Percentiles rank a stretch among this genome's conserved stretches.
These are phyloP conservation scores for Claviceps quebecensis DNA, from an alignment of 2,329 filamentous ascomycete genomes.

Conservation along the genomic window DNA sequence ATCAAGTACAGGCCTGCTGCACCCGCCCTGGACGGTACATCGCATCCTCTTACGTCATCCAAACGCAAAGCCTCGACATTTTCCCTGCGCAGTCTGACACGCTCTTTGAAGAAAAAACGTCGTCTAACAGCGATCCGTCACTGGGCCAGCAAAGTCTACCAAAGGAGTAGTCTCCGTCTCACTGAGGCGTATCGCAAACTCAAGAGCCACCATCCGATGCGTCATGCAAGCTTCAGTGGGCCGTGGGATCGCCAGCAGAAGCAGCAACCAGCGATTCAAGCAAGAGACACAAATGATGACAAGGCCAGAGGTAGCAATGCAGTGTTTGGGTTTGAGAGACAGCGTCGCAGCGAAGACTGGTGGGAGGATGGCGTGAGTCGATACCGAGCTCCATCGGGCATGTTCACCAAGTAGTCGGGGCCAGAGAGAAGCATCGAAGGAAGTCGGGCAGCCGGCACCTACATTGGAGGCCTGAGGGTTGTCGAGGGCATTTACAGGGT, in stretches of 20 bases:
- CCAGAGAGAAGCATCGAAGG: background rate
- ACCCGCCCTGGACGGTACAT: constrained; percentile 3
- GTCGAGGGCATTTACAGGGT: too few species aligned
- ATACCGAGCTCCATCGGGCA: constrained; percentile 11
- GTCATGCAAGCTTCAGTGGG: background rate
- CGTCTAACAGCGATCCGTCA: constrained; percentile 15
- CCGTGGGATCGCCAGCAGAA: background rate
- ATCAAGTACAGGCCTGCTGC: background rate
- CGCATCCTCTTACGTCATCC: background rate
- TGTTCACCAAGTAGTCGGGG: constrained; percentile 3
- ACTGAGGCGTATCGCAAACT: constrained; percentile 14
- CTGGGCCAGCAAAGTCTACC: constrained; percentile 16
- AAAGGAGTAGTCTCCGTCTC: constrained; percentile 13
- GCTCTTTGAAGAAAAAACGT: constrained; percentile 14
- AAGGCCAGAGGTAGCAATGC: constrained; percentile 13
- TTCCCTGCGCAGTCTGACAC: constrained; percentile 16
- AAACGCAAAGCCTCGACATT: constrained; percentile 21
- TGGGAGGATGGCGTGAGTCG: constrained; percentile 21
- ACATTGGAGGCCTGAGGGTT: background rate
- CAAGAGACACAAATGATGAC: constrained; percentile 10
- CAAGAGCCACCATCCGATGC: constrained; percentile 12
- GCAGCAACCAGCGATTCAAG: background rate
- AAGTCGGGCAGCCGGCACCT: background rate
- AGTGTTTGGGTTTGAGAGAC: constrained; percentile 13
- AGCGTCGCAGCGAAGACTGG: constrained; percentile 17